Percentiles rank a stretch among this genome's conserved stretches.
phyloP scores from a whole-genome alignment of 2,329 filamentous ascomycete genomes.

The Fusarium caatingaense region DNA sequence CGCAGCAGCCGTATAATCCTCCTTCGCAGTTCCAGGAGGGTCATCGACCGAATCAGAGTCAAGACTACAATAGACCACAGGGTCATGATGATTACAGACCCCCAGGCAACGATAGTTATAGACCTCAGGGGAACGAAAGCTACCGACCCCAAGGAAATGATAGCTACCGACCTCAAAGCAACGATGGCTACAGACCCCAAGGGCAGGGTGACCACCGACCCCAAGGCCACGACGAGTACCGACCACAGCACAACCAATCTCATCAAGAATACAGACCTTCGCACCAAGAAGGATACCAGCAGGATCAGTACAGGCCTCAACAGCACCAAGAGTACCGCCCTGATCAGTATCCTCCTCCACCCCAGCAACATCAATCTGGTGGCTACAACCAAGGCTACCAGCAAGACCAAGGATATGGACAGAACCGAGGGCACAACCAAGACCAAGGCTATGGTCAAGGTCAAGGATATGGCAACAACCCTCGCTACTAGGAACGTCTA shows the following conservation, averaged over 20 bases:
- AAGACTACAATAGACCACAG: slow-evolving; percentile 15
- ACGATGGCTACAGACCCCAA: slow-evolving; percentile 3
- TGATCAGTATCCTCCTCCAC: slow-evolving; percentile 32
- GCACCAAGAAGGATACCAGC: slow-evolving; percentile 14
- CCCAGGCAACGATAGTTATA: not conserved
- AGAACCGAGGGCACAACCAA: slow-evolving; percentile 9
- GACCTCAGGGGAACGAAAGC: slow-evolving; percentile 8
- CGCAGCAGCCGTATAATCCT: slow-evolving; percentile 38
- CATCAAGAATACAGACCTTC: slow-evolving; percentile 22
- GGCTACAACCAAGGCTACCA: slow-evolving; percentile 36
- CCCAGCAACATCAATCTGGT: slow-evolving; percentile 34
- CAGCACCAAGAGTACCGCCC: slow-evolving; percentile 42
- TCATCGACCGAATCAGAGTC: slow-evolving; percentile 28
- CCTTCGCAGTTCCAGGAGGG: slow-evolving; percentile 41
- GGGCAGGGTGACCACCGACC: slow-evolving; percentile 8
- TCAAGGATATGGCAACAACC: slow-evolving; percentile 14
- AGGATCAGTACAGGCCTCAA: slow-evolving; percentile 28
- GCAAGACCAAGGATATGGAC: slow-evolving; percentile 12
- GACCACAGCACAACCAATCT: slow-evolving; percentile 7
- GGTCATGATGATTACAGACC: slow-evolving; percentile 15
- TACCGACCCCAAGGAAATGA: slow-evolving; percentile 4
- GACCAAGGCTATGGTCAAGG: slow-evolving; percentile 24
- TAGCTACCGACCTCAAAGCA: not conserved
- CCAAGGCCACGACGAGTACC: slow-evolving; percentile 15
- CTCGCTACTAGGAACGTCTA: slow-evolving; percentile 1